Percentiles rank a stretch among this genome's conserved stretches.
Conservation (phyloP, 2,329 filamentous ascomycete genomes). For the Cryphonectria naterciae region DNA sequence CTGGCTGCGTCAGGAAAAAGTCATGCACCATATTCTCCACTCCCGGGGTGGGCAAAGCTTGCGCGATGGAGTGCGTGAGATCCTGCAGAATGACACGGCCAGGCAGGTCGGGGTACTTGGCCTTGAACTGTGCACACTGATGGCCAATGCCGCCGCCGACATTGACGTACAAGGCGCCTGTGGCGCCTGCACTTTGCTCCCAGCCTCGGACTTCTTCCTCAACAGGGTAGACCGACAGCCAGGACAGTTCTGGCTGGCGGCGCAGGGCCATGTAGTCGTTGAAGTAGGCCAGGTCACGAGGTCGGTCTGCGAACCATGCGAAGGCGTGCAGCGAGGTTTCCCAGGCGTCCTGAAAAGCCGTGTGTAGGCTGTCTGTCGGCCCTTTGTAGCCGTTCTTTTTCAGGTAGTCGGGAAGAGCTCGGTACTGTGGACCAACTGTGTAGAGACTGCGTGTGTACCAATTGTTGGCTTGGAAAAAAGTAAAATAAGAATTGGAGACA, state of each 20-base stretch:
- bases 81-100: conserved; percentile 22
- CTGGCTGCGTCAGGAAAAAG: conserved; percentile 19
- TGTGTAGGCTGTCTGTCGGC: neutral
- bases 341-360: neutral
- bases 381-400: neutral
- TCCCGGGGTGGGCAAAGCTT: conserved; percentile 14
- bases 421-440: neutral
- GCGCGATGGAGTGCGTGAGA: neutral
- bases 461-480: too few species aligned
- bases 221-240: conserved; percentile 2
- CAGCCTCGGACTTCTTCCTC: too few species aligned
- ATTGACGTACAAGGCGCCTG: conserved; percentile 5
- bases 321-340: neutral
- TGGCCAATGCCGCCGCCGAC: conserved; percentile 18
- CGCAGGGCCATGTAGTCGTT: neutral
- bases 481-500: too few species aligned
- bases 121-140: conserved; percentile 14
- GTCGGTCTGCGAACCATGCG: too few species aligned
- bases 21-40: conserved; percentile 20
- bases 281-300: too few species aligned
- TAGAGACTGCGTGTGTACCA: too few species aligned
- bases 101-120: neutral
- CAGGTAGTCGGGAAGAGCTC: neutral
- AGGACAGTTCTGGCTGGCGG: neutral
- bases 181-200: too few species aligned